Evolutionary conservation across 768 basidiomycete species (phyloP).

Genomic region (Paxillus involutus): DNA sequence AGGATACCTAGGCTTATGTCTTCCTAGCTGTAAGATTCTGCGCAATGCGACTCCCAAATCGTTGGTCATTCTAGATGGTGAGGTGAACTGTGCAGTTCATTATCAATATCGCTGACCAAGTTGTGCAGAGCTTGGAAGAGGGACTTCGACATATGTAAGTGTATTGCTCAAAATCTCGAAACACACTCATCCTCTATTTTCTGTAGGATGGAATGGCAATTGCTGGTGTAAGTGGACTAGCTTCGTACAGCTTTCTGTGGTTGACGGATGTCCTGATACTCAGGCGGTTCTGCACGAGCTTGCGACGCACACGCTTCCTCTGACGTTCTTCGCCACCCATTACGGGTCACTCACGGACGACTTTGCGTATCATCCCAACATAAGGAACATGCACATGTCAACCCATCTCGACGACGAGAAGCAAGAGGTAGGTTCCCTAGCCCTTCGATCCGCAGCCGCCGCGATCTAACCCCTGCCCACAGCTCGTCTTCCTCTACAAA

Average conservation of each 20-base stretch:
- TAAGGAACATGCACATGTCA: slow-evolving; percentile 94
- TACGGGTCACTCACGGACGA: slow-evolving; percentile 96
- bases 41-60: slow-evolving; percentile 93
- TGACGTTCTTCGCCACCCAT: slow-evolving; percentile 97
- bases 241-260: not conserved
- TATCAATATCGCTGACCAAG: slow-evolving; percentile 7
- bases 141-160: slow-evolving; percentile 89
- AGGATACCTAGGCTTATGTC: not conserved
- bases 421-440: slow-evolving; percentile 58
- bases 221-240: slow-evolving; percentile 61
- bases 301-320: slow-evolving; percentile 86
- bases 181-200: slow-evolving; percentile 13
- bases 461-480: not conserved
- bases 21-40: slow-evolving; percentile 81
- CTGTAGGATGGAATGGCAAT: slow-evolving; percentile 96
- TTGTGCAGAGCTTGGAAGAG: slow-evolving; percentile 80
- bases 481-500: slow-evolving; percentile 96
- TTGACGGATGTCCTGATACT: slow-evolving; percentile 6
- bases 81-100: slow-evolving; percentile 18
- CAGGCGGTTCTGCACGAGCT: slow-evolving; percentile 93
- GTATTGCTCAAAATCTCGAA: not conserved
- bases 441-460: too few species aligned
- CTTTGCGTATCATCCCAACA: slow-evolving; percentile 88
- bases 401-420: slow-evolving; percentile 93
- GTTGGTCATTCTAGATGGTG: slow-evolving; percentile 92